Evolutionary conservation across 176 grass and related monocot genomes (phyloP).

Genomic region (Avena atlantica): DNA sequence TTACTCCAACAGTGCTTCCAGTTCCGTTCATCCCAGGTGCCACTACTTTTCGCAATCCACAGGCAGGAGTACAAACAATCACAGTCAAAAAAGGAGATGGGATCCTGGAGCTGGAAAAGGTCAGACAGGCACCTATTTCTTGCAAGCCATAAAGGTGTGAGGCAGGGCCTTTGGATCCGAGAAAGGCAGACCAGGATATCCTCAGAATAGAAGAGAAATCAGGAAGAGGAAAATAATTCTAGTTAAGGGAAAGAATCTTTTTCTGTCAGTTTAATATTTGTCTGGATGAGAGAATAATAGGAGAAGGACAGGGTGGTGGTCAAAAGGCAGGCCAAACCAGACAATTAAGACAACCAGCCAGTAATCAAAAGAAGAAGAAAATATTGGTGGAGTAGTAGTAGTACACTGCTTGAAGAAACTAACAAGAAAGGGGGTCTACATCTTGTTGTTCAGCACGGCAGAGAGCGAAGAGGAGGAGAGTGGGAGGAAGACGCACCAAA

Average conservation of each 20-base stretch:
- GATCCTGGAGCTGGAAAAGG: constrained; percentile 39
- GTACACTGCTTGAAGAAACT: background rate
- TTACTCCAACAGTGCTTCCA: constrained; percentile 15
- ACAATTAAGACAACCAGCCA: constrained; percentile 36
- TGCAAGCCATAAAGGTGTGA: constrained; percentile 13
- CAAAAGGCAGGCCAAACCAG: constrained; percentile 52
- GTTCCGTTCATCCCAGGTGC: constrained; percentile 31
- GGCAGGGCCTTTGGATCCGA: constrained; percentile 15
- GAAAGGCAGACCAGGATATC: constrained; percentile 56
- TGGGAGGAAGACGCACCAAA: background rate
- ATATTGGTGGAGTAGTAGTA: background rate
- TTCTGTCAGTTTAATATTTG: constrained; percentile 22
- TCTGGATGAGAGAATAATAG: constrained; percentile 1
- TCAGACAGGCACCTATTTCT: constrained; percentile 30
- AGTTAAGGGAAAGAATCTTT: background rate
- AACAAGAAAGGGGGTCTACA: background rate
- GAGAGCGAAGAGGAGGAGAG: background rate
- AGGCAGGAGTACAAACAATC: constrained; percentile 7
- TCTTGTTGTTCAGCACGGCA: background rate
- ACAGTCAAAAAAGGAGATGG: background rate
- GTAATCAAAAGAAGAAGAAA: background rate
- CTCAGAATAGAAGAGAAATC: constrained; percentile 18
- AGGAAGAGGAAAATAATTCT: background rate
- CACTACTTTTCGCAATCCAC: constrained; percentile 10
- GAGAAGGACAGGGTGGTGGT: constrained; percentile 41